These are phyloP conservation scores for Podila horticola DNA, from an alignment of 192 early-diverging fungal species.

Conservation along the genomic window DNA sequence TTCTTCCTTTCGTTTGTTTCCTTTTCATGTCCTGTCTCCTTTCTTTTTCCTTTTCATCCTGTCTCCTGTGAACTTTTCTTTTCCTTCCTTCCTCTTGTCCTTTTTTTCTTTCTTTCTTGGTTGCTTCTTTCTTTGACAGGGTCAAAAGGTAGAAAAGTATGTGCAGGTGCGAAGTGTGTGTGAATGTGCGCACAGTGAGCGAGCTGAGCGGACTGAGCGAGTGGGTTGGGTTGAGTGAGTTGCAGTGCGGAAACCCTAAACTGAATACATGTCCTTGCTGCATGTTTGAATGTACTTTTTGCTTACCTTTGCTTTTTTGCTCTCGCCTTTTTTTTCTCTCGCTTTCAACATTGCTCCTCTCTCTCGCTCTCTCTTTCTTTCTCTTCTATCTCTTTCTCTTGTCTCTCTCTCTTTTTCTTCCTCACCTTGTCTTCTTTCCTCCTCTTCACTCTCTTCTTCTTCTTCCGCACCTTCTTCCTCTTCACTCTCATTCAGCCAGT, in stretches of 20 bases:
- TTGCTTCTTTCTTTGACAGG: too few species aligned
- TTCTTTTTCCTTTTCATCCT: slow-evolving; percentile 1
- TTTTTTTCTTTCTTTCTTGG: not conserved
- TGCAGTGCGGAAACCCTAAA: too few species aligned
- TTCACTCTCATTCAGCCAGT: not conserved
- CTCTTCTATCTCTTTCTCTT: not conserved
- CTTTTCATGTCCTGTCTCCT: slow-evolving; percentile 1
- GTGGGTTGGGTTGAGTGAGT: too few species aligned
- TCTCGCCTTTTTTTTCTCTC: slow-evolving; percentile 10
- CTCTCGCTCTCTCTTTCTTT: not conserved
- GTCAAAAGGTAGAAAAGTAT: too few species aligned
- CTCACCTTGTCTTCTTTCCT: too few species aligned
- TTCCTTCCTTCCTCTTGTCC: not conserved
- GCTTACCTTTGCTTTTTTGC: slow-evolving; percentile 3
- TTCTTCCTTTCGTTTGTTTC: not conserved
- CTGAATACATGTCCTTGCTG: too few species aligned
- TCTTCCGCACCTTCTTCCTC: not conserved
- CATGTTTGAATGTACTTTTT: too few species aligned
- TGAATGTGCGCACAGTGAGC: too few species aligned
- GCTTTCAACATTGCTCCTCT: not conserved
- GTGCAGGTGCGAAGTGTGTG: too few species aligned
- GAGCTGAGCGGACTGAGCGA: too few species aligned
- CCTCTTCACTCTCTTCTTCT: not conserved
- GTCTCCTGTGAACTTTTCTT: not conserved
- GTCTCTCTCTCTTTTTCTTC: not conserved